Base-by-base conservation (phyloP, 345 rosid genomes). In the Zanthoxylum bungeanum region DNA sequence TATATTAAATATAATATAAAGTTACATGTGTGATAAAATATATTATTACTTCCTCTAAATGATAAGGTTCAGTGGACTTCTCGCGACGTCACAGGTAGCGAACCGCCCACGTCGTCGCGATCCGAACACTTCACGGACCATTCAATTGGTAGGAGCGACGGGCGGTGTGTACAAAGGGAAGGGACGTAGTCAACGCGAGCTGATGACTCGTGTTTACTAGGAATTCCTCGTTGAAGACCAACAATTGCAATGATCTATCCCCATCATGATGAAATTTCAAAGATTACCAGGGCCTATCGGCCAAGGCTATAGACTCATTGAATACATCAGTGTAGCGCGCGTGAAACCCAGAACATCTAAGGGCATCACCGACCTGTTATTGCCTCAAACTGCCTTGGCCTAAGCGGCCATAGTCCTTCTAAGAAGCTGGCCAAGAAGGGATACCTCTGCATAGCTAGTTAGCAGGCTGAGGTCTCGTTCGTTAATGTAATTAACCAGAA, bases 321-420 rank as follows among this genome's bases (percentile, higher is more conserved):
- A 70, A 8, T 50, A 50, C 53, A 50, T 49, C 68, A 68, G 72
- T 76, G 79, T 76, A 71, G 79, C 79, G 68, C 76, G 63, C 79
- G 76, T 76, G 72, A 72, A 63, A 56, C 79, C 79, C 72, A 71
- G 72, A 76, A 76, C 79, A 76, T 76, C 79, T 76, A 76, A 76
- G 79, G 79, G 76, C 79, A 76, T 76, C 75, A 76, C 76, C 47
- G 68, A 76, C 76, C 72, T 76, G 57, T 71, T 75, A 71, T 71
- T 76, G 56, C 72, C 79, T 64, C 76, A 76, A 75, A 69, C 71
- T 76, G 70, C 71, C 71, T 42, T 70, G 70, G 60, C 75, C 71
- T 76, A 10, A 25, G 17, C 61, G 55, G 64, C 64, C 64, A 59
- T 59, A 30, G 39, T 59, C 40, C 64, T 40, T 30, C 64, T 59